Evolutionary conservation across 306 rosid genomes (phyloP), one percentile per base, ranked within the genome.

Genomic region (Casuarina equisetifolia): DNA sequence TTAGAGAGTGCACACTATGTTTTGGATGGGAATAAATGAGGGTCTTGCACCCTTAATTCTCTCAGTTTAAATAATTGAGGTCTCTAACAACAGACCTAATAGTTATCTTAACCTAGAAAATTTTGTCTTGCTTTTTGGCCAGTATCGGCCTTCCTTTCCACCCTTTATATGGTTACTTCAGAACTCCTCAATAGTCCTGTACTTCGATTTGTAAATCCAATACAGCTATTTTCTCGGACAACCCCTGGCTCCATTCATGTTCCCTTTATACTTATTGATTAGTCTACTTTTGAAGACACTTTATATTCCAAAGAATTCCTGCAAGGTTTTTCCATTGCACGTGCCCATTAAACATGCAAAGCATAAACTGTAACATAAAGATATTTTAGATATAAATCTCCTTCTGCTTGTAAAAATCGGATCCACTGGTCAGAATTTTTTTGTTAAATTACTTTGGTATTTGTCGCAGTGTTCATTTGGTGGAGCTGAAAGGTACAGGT

Each of bases 381-480:
- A 66, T 42, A 8, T 66, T 64, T 66, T 40, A 42, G 71, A 17
- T 42, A 15, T 42, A 40, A 8, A 40, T 40, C 5, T 66, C 36
- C 3, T 43, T 58, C 36, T 66, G 48, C 71, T 66, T 66, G 71
- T 67, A 43, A 40, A 43, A 67, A 16, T 67, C 9, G 71, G 50
- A 40, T 42, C n/a, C 15, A 40, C 42, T 72, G 75, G 61, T 69
- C 9, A 45, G 20, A 25, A 25, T 71, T 46, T 70, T 49, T 50
- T 72, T 46, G 66, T 74, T 58, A 70, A n/a, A 25, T 35, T 43
- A 75, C 59, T 57, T 6, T 81, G 69, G 70, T 70, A 79, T 84
- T 80, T 66, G 77, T 66, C 81, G 78, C 90, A 95, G 98, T 76
- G 98, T 95, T 70, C 97, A 92, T 83, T 84, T 95, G 82, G 98